Evolutionary conservation across 495 filamentous ascomycete genomes (phyloP).

Genomic region (Ascobolus immersus): DNA sequence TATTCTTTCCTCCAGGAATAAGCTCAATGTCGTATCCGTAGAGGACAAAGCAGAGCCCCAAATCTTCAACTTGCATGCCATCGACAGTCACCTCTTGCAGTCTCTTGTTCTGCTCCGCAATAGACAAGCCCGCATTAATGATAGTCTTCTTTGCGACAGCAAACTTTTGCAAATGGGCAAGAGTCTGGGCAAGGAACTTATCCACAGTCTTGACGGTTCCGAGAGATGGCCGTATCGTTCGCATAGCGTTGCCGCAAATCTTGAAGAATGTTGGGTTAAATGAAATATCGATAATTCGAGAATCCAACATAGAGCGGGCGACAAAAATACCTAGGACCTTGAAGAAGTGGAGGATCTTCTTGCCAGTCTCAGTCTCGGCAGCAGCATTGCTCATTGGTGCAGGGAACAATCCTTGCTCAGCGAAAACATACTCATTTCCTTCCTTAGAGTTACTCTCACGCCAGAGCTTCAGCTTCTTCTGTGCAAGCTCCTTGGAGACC

Average conservation of each 20-base stretch:
- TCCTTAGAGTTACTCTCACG: conserved; percentile 62
- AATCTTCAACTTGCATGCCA: conserved; percentile 54
- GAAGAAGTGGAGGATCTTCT: conserved; percentile 64
- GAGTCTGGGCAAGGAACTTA: conserved; percentile 53
- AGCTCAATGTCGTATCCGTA: conserved; percentile 86
- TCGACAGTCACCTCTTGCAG: conserved; percentile 44
- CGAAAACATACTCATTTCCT: conserved; percentile 65
- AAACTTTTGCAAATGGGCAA: conserved; percentile 76
- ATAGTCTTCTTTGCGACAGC: conserved; percentile 56
- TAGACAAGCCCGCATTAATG: conserved; percentile 38
- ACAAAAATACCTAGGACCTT: conserved; percentile 94
- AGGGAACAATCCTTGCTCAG: conserved; percentile 67
- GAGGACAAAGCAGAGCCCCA: conserved; percentile 78
- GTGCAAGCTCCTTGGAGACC: conserved; percentile 90
- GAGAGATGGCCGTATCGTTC: conserved; percentile 55
- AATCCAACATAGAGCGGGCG: conserved; percentile 93
- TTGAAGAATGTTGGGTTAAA: conserved; percentile 98
- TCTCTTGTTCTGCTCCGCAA: conserved; percentile 40
- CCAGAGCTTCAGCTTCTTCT: conserved; percentile 91
- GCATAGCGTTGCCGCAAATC: conserved; percentile 43
- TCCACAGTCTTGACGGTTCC: conserved; percentile 87
- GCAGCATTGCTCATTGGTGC: conserved; percentile 69
- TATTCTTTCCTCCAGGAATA: conserved; percentile 42
- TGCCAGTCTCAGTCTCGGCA: conserved; percentile 44
- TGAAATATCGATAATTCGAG: conserved; percentile 88